A percentile compares a stretch with the other conserved stretches of the same genome.
Conservation (phyloP, 1,284 basidiomycete species). For the Cutaneotrichosporon sp. region DNA sequence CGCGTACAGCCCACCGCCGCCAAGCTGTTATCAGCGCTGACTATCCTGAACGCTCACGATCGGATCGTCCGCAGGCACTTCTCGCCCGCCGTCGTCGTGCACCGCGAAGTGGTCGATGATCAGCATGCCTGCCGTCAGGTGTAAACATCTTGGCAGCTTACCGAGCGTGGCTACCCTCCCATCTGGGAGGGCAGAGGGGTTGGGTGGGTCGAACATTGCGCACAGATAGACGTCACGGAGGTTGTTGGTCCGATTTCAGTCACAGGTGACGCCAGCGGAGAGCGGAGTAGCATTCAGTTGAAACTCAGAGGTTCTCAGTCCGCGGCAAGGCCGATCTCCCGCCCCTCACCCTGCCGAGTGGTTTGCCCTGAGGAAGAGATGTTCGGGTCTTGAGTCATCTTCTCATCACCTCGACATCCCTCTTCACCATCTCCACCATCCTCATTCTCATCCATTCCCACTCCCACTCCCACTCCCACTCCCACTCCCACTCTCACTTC, state of each 20-base stretch:
- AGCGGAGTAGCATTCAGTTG: background rate
- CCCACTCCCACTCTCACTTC: background rate
- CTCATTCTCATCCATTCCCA: background rate
- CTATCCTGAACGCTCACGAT: constrained; percentile 28
- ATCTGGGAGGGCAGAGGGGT: constrained; percentile 5
- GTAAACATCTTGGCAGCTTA: background rate
- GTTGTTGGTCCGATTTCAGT: background rate
- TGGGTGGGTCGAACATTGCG: background rate
- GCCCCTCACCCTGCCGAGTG: too few species aligned
- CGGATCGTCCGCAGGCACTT: constrained; percentile 55
- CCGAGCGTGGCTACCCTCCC: constrained; percentile 26
- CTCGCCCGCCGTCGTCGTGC: constrained; percentile 60
- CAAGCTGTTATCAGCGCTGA: constrained; percentile 62
- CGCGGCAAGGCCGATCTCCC: background rate
- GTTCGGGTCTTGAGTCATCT: background rate
- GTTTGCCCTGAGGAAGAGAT: background rate
- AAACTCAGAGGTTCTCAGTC: background rate
- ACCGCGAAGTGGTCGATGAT: constrained; percentile 81
- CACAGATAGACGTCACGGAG: constrained; percentile 1
- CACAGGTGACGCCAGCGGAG: background rate
- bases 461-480: too few species aligned
- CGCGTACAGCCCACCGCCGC: constrained; percentile 79
- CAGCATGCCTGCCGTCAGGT: constrained; percentile 68
- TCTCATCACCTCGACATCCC: background rate
- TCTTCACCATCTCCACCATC: background rate